Evolutionary conservation across 495 filamentous ascomycete species (phyloP).

Genomic region (Aspergillus sclerotiicarbonarius): DNA sequence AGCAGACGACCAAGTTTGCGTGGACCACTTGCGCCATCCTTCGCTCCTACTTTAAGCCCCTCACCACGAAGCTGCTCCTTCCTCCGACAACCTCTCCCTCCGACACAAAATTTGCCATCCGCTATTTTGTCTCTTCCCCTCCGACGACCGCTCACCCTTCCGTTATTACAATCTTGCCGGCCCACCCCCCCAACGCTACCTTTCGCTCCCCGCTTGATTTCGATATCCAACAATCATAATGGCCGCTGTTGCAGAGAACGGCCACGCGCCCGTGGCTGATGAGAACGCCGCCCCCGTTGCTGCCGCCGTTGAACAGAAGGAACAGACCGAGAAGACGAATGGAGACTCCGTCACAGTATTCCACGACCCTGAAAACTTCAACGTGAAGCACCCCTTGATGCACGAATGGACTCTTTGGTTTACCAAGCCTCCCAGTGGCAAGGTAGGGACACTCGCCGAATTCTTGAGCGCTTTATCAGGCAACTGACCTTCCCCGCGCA

Average conservation of each 20-base stretch:
- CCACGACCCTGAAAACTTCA: constrained; percentile 97
- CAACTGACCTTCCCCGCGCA: constrained; percentile 16
- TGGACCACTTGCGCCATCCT: constrained; percentile 8
- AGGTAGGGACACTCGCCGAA: constrained; percentile 54
- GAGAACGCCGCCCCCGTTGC: constrained; percentile 40
- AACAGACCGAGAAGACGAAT: constrained; percentile 35
- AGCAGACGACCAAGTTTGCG: constrained; percentile 32
- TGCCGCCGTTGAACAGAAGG: constrained; percentile 27
- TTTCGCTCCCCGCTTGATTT: constrained; percentile 11
- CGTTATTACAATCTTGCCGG: constrained; percentile 18
- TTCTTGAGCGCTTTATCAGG: not conserved
- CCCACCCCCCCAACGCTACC: constrained; percentile 7
- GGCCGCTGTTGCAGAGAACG: constrained; percentile 46
- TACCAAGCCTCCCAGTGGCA: constrained; percentile 96
- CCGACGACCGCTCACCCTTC: constrained; percentile 23
- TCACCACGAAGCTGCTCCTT: constrained; percentile 29
- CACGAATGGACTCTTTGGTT: constrained; percentile 99
- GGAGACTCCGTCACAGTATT: constrained; percentile 82
- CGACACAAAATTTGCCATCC: constrained; percentile 24
- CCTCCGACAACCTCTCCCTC: constrained; percentile 19
- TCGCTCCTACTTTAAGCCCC: constrained; percentile 2
- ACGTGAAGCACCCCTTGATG: constrained; percentile 95
- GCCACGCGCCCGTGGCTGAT: constrained; percentile 35
- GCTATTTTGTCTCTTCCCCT: constrained; percentile 28
- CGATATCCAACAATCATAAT: constrained; percentile 26